Conservation (phyloP, 1,139 yeast genomes). For the Pichia cactophila region DNA sequence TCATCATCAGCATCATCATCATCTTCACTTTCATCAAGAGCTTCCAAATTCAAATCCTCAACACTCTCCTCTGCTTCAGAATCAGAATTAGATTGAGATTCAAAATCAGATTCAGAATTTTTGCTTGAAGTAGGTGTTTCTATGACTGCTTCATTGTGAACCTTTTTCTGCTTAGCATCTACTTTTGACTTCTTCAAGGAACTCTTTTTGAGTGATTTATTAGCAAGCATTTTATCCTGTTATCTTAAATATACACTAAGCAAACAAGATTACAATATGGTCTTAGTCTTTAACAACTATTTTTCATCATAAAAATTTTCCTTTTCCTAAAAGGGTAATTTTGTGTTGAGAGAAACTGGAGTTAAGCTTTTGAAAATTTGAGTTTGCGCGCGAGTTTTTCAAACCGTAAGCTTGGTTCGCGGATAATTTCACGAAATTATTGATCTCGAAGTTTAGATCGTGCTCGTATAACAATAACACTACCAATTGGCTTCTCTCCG, state of each 20-base stretch:
- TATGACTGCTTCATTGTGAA: neutral
- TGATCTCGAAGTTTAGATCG: too few relatives aligned
- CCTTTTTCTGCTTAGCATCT: too few relatives aligned
- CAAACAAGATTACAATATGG: too few relatives aligned
- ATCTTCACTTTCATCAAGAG: conserved; percentile 45
- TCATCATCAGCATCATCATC: conserved; percentile 40
- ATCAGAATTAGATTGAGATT: conserved; percentile 13
- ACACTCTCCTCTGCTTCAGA: conserved; percentile 14
- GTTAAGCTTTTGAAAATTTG: neutral
- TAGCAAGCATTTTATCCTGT: neutral
- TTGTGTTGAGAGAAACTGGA: neutral
- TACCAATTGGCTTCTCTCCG: too few relatives aligned
- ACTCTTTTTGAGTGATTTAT: neutral
- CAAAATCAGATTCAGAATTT: conserved; percentile 12
- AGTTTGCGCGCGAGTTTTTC: neutral
- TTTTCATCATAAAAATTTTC: neutral
- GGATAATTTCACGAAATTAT: too few relatives aligned
- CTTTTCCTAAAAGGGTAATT: conserved; percentile 4
- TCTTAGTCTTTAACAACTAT: neutral
- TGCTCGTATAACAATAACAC: neutral
- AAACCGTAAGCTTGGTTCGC: too few relatives aligned
- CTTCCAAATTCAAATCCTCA: conserved; percentile 43
- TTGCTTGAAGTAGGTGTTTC: neutral
- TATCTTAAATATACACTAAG: neutral
- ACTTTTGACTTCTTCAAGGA: neutral